Percentiles rank a stretch among this genome's conserved stretches.
phyloP scores from a whole-genome alignment of 805 yeast species.

The Yamadazyma phyllophila region DNA sequence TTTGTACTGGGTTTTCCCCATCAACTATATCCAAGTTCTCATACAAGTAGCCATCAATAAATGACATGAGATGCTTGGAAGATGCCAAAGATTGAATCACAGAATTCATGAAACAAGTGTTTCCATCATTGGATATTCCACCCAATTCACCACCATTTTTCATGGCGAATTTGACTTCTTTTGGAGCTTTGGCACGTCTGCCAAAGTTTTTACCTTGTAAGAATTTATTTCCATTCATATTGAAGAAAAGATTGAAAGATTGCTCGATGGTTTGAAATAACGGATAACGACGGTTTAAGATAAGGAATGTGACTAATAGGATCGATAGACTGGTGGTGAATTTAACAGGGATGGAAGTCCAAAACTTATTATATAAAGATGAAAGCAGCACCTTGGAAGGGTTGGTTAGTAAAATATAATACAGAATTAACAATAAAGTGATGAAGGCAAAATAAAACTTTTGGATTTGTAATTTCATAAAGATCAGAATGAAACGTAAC shows the following conservation, averaged over 20 bases:
- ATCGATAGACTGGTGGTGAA: slow-evolving; percentile 8
- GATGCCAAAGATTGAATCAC: slow-evolving; percentile 83
- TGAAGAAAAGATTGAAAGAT: background rate
- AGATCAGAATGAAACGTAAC: background rate
- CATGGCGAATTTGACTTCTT: slow-evolving; percentile 41
- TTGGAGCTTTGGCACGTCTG: slow-evolving; percentile 15
- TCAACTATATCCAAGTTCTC: slow-evolving; percentile 20
- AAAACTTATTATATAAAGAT: background rate
- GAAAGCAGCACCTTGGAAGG: slow-evolving; percentile 2
- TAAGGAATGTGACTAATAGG: slow-evolving; percentile 2
- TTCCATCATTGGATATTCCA: slow-evolving; percentile 86
- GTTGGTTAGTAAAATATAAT: background rate
- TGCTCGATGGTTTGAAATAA: background rate
- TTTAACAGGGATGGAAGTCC: slow-evolving; percentile 9
- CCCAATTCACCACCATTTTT: slow-evolving; percentile 74
- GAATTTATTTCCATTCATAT: slow-evolving; percentile 10
- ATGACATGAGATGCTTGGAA: slow-evolving; percentile 56
- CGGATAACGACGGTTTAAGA: slow-evolving; percentile 1
- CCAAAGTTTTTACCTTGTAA: slow-evolving; percentile 10
- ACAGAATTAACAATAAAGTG: background rate
- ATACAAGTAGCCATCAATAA: slow-evolving; percentile 45
- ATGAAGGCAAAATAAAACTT: slow-evolving; percentile 2
- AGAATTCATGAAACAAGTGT: slow-evolving; percentile 92
- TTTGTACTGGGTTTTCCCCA: slow-evolving; percentile 10
- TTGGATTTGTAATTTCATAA: slow-evolving; percentile 4